Evolutionary conservation across 2,329 filamentous ascomycete species (phyloP).

Genomic region (Fusarium ambrosium): DNA sequence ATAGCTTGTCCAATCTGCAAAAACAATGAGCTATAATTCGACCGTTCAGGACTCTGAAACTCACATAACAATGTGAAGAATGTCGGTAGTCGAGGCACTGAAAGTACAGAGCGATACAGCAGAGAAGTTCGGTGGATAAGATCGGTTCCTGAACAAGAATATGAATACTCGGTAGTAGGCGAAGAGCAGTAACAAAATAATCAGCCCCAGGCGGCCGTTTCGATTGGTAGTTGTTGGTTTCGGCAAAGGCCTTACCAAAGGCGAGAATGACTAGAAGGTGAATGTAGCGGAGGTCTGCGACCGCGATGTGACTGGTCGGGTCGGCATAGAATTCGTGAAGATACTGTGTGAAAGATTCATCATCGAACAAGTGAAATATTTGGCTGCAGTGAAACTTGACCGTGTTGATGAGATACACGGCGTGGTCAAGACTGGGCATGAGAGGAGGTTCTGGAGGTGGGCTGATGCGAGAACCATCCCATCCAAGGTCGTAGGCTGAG

Average conservation of each 20-base stretch:
- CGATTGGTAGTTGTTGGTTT: conserved; percentile 51
- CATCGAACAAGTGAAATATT: conserved; percentile 68
- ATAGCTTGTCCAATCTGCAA: conserved; percentile 64
- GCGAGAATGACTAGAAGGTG: conserved; percentile 68
- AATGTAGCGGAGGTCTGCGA: conserved; percentile 61
- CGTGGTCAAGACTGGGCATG: conserved; percentile 65
- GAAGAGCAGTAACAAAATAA: conserved; percentile 60
- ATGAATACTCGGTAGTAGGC: conserved; percentile 58
- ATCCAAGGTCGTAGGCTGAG: conserved; percentile 64
- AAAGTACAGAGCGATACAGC: conserved; percentile 65
- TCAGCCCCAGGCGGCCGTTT: conserved; percentile 61
- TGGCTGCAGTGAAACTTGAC: conserved; percentile 70
- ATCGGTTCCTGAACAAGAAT: conserved; percentile 59
- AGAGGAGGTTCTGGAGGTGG: conserved; percentile 35
- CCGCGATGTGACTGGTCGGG: conserved; percentile 24
- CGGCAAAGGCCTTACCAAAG: conserved; percentile 67
- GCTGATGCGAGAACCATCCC: conserved; percentile 58
- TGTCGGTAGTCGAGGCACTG: conserved; percentile 64
- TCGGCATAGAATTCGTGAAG: conserved; percentile 49
- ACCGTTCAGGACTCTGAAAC: rapidly evolving
- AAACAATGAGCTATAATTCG: conserved; percentile 11
- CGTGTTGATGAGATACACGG: conserved; percentile 66
- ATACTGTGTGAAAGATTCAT: conserved; percentile 61
- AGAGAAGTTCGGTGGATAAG: conserved; percentile 63
- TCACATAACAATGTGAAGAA: conserved; percentile 61